phyloP scores from a whole-genome alignment of 2,329 filamentous ascomycete species.

The Akanthomyces muscarius region DNA sequence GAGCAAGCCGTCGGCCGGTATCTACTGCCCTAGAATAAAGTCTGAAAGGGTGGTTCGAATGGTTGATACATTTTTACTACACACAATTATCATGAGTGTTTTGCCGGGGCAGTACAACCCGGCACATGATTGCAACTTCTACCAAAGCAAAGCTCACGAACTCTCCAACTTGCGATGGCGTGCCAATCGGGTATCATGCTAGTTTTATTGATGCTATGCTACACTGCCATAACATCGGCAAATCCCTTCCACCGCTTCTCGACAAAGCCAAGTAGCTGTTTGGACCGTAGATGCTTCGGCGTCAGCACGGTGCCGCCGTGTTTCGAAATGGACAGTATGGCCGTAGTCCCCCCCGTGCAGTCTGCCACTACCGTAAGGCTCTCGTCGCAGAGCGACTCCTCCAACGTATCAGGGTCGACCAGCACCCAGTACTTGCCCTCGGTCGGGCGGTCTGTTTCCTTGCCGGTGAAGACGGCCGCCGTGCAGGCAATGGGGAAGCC shows the following conservation, averaged over 20 bases:
- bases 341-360: constrained; percentile 45
- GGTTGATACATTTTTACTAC: constrained; percentile 61
- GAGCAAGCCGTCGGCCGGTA: constrained; percentile 68
- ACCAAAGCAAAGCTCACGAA: not conserved
- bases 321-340: constrained; percentile 74
- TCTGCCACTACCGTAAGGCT: constrained; percentile 80
- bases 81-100: not conserved
- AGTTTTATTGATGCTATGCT: constrained; percentile 33
- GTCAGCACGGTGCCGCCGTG: constrained; percentile 71
- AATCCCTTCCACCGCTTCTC: constrained; percentile 35
- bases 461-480: constrained; percentile 71
- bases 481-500: constrained; percentile 73
- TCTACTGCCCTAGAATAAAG: constrained; percentile 79
- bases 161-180: not conserved
- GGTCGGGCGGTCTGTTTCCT: constrained; percentile 44
- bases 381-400: constrained; percentile 82
- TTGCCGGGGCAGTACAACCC: constrained; percentile 16
- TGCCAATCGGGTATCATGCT: constrained; percentile 25
- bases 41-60: constrained; percentile 82
- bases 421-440: constrained; percentile 67
- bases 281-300: constrained; percentile 60
- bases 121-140: not conserved
- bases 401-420: constrained; percentile 82
- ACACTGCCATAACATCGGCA: constrained; percentile 33
- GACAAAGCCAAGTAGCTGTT: constrained; percentile 44